Evolutionary conservation across 2,329 filamentous ascomycete species (phyloP).

Genomic region (Talaromyces piceae): DNA sequence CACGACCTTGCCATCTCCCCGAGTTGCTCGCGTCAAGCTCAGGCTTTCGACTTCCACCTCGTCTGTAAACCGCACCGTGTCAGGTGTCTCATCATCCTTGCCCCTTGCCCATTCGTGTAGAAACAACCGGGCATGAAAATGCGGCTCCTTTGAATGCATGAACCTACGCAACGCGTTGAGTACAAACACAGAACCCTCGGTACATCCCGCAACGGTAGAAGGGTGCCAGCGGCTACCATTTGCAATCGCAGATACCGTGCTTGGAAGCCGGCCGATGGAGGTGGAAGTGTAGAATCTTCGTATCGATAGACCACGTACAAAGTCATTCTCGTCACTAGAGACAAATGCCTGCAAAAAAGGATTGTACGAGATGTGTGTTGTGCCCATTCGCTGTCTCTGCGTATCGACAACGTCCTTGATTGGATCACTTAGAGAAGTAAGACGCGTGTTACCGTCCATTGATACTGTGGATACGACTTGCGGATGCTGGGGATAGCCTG

Average conservation of each 20-base stretch:
- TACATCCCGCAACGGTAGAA: conserved; percentile 45
- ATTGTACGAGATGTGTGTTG: conserved; percentile 45
- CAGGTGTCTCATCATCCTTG: conserved; percentile 20
- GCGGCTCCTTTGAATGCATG: conserved; percentile 42
- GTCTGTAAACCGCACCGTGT: conserved; percentile 38
- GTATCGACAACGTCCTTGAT: conserved; percentile 38
- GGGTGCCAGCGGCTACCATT: conserved; percentile 43
- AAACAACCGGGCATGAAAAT: conserved; percentile 52
- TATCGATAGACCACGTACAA: conserved; percentile 41
- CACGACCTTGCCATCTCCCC: conserved; percentile 24
- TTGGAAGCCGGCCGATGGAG: conserved; percentile 42
- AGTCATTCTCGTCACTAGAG: conserved; percentile 48
- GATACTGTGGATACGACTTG: conserved; percentile 46
- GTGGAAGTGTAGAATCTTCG: conserved; percentile 47
- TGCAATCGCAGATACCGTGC: conserved; percentile 26
- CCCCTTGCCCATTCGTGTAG: conserved; percentile 47
- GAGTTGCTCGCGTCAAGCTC: conserved; percentile 24
- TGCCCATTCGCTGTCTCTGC: conserved; percentile 44
- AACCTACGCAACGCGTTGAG: conserved; percentile 48
- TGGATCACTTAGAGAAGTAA: conserved; percentile 48
- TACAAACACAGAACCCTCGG: conserved; percentile 44
- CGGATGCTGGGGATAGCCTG: conserved; percentile 48
- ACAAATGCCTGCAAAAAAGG: conserved; percentile 49
- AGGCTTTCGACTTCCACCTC: conserved; percentile 36
- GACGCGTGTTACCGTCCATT: conserved; percentile 48